Percentiles rank a stretch among this genome's conserved stretches.
Evolutionary conservation across 139 green algal species (phyloP).

Genomic region (Chlamydomonas eustigma): DNA sequence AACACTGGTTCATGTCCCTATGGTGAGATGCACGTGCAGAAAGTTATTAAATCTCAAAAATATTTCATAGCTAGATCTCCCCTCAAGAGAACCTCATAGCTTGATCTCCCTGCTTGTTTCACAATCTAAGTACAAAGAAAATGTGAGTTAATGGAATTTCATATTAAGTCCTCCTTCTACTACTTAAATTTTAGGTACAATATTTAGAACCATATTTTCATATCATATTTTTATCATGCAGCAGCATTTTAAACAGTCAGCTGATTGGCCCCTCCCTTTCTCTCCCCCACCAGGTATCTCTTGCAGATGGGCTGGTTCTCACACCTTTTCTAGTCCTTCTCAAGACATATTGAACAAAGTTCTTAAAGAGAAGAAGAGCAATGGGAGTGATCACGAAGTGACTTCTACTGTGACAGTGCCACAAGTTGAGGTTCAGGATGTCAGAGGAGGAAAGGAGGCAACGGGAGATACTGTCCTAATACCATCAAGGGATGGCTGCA

Average conservation of each 20-base stretch:
- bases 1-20: slow-evolving; percentile 35
- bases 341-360: background rate
- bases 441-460: background rate
- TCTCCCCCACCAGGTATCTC: slow-evolving; percentile 6
- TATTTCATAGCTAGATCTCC: background rate
- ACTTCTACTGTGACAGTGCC: slow-evolving; percentile 6
- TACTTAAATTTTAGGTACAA: background rate
- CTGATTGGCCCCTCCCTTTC: background rate
- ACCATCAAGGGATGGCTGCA: no score
- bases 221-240: background rate
- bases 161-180: background rate
- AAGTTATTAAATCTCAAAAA: background rate
- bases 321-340: background rate
- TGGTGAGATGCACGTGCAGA: slow-evolving; percentile 21
- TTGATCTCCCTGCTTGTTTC: no score
- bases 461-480: background rate
- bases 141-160: background rate
- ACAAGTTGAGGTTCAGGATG: background rate
- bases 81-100: no score
- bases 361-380: background rate
- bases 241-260: background rate
- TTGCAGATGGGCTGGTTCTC: slow-evolving; percentile 8
- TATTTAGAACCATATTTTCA: background rate
- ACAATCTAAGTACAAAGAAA: no score
- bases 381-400: background rate